Percentiles rank a stretch among this genome's conserved stretches.
These are phyloP conservation scores for Aspergillus costaricaensis DNA, from an alignment of 2,329 filamentous ascomycete genomes.

Conservation along the genomic window DNA sequence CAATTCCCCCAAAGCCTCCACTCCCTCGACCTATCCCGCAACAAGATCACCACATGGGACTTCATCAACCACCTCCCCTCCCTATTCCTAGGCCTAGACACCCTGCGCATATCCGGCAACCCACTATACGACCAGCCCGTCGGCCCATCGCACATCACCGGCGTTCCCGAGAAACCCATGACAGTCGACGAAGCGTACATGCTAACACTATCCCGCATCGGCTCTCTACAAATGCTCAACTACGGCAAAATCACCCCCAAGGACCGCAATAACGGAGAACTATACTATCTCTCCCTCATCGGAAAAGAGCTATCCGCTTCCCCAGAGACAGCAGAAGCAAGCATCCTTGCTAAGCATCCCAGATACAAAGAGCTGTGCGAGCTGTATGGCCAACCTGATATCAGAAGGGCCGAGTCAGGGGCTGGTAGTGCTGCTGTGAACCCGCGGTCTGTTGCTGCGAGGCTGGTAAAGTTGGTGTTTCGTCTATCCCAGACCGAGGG, in stretches of 20 bases:
- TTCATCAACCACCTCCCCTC: conserved; percentile 70
- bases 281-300: conserved; percentile 88
- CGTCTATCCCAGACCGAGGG: conserved; percentile 46
- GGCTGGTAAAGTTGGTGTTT: conserved; percentile 67
- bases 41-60: conserved; percentile 67
- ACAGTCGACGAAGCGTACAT: conserved; percentile 80
- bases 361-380: conserved; percentile 74
- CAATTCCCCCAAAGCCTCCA: conserved; percentile 58
- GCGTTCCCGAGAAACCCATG: conserved; percentile 43
- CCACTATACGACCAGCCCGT: conserved; percentile 68
- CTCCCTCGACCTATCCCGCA: conserved; percentile 74
- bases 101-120: conserved; percentile 81
- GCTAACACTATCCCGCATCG: conserved; percentile 77
- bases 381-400: conserved; percentile 70
- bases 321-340: conserved; percentile 45
- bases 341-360: conserved; percentile 65
- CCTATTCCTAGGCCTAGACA: conserved; percentile 71
- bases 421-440: conserved; percentile 52
- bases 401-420: conserved; percentile 50
- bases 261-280: conserved; percentile 84
- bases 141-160: conserved; percentile 38
- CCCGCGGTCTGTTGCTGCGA: conserved; percentile 77
- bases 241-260: conserved; percentile 64
- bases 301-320: conserved; percentile 66
- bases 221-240: conserved; percentile 63